A percentile compares a stretch with the other conserved stretches of the same genome.
phyloP scores from a whole-genome alignment of 1,139 yeast genomes.

The Spencermartinsiella ligniputridi region DNA sequence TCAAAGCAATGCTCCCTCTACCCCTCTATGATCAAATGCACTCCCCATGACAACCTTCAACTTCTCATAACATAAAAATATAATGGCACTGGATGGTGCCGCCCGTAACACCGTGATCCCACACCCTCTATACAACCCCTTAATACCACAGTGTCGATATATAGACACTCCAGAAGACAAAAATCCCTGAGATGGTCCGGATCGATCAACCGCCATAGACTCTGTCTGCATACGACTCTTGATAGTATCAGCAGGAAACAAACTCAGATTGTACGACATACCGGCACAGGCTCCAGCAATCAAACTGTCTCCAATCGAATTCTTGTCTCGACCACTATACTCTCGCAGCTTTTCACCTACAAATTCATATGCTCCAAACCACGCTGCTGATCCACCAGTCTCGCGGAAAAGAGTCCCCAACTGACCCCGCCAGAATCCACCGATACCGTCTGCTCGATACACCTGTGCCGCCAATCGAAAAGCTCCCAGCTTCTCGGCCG shows the following conservation, averaged over 20 bases:
- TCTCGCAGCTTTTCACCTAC: conserved; percentile 40
- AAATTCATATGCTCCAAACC: conserved; percentile 87
- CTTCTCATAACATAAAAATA: conserved; percentile 74
- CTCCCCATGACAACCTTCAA: conserved; percentile 36
- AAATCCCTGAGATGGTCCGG: conserved; percentile 24
- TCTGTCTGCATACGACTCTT: conserved; percentile 83
- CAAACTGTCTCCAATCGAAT: conserved; percentile 51
- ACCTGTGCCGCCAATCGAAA: conserved; percentile 8
- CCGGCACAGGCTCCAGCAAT: conserved; percentile 88
- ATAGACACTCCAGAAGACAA: conserved; percentile 38
- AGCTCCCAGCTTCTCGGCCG: conserved; percentile 5
- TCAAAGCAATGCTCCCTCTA: no score
- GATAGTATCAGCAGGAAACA: conserved; percentile 88
- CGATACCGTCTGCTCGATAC: conserved; percentile 47
- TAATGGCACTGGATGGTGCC: conserved; percentile 84
- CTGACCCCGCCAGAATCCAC: conserved; percentile 81
- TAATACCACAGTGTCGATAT: conserved; percentile 49
- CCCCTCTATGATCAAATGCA: no score
- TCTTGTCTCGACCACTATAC: conserved; percentile 12
- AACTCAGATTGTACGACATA: conserved; percentile 66
- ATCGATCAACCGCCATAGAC: conserved; percentile 30
- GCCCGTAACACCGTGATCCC: conserved; percentile 80
- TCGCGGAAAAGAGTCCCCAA: conserved; percentile 80
- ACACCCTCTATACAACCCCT: conserved; percentile 76
- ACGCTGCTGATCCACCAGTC: conserved; percentile 84